Evolutionary conservation across 768 basidiomycete genomes (phyloP).

Genomic region (Mycena amicta): DNA sequence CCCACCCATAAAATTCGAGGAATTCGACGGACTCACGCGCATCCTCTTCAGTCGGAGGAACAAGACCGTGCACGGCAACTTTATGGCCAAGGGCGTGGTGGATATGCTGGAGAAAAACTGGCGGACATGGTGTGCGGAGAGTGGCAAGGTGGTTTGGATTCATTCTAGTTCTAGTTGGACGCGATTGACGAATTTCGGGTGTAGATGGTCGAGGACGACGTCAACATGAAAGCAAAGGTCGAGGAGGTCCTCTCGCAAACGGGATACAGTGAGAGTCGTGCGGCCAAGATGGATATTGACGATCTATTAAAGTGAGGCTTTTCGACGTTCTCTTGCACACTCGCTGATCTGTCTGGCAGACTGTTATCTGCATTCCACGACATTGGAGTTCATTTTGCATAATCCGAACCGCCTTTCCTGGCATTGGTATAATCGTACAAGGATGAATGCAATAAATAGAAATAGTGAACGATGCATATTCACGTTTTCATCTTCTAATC

Average conservation of each 20-base stretch:
- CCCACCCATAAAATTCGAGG: slow-evolving; percentile 93
- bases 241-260: slow-evolving; percentile 74
- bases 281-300: slow-evolving; percentile 92
- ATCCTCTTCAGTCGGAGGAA: slow-evolving; percentile 90
- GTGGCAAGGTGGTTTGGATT: not conserved
- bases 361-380: not conserved
- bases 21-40: slow-evolving; percentile 93
- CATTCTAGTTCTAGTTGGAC: not conserved
- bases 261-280: slow-evolving; percentile 75
- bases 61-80: slow-evolving; percentile 87
- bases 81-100: slow-evolving; percentile 91
- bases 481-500: not conserved
- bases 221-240: slow-evolving; percentile 69
- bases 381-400: not conserved
- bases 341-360: no score
- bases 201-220: slow-evolving; percentile 70
- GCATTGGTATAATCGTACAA: not conserved
- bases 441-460: not conserved
- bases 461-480: no score
- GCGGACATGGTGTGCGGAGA: slow-evolving; percentile 88
- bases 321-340: no score
- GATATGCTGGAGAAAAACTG: slow-evolving; percentile 94
- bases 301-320: slow-evolving; percentile 89
- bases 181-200: not conserved
- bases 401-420: no score